Conservation (phyloP, 345 rosid species). For the Ceriops decandra region DNA sequence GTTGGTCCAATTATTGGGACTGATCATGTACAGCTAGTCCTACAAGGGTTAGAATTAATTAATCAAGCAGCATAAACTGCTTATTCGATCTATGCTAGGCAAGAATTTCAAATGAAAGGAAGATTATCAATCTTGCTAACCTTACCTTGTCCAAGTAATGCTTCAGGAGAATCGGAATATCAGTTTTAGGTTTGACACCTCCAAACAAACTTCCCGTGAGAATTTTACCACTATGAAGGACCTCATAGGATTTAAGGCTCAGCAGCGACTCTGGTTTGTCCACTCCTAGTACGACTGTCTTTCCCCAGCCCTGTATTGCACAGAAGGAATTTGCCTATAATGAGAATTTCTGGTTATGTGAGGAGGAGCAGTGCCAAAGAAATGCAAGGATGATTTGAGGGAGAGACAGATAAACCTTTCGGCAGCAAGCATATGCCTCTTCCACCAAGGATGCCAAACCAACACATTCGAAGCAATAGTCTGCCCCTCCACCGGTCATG, state of each 20-base stretch:
- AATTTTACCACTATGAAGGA: slow-evolving; percentile 56
- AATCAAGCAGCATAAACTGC: no score
- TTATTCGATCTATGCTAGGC: neutral
- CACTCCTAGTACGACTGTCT: slow-evolving; percentile 73
- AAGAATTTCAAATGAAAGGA: neutral
- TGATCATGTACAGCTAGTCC: no score
- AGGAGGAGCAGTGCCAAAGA: neutral
- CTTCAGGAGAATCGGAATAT: slow-evolving; percentile 69
- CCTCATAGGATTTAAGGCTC: slow-evolving; percentile 44
- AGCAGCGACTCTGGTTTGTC: slow-evolving; percentile 60
- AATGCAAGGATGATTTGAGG: neutral
- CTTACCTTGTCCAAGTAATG: slow-evolving; percentile 58
- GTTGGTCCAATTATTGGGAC: no score
- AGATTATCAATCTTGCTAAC: neutral
- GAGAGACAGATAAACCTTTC: slow-evolving; percentile 43
- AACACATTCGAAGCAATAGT: slow-evolving; percentile 78
- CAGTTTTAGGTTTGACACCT: slow-evolving; percentile 77
- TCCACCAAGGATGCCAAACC: slow-evolving; percentile 53
- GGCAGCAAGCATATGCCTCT: slow-evolving; percentile 65
- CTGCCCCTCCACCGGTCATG: slow-evolving; percentile 79
- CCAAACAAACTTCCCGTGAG: slow-evolving; percentile 68
- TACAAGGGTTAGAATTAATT: no score
- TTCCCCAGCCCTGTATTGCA: slow-evolving; percentile 78
- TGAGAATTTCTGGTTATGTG: neutral
- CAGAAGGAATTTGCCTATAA: neutral